Base-by-base conservation (phyloP, 768 basidiomycete species). In the Bullera alba region DNA sequence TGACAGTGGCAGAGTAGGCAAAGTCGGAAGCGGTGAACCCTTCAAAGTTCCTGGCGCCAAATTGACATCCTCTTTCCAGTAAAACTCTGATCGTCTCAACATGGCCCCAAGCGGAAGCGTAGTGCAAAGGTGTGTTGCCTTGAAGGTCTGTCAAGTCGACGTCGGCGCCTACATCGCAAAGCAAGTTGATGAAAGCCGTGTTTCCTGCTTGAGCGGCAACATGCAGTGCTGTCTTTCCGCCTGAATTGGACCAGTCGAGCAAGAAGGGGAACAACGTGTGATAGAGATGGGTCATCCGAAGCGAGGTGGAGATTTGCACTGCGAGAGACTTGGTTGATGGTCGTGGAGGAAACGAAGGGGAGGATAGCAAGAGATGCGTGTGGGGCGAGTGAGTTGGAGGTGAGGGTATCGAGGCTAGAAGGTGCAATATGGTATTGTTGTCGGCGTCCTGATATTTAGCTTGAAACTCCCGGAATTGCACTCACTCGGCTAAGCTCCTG, bases 11-110 rank as follows among this genome's bases (percentile, higher is more conserved):
- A 81, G 86, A 87, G 70, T 87, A 95, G 15, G 91, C 88, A 71
- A 92, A 95, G 74, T 96, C 92, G 0, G 84, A 83, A 8, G 92
- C 84, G 8, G 86, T 87, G 69, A 90, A 95, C 0, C 90, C 90
- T 54, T 87, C 82, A 53, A 90, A 89, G 69, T 96, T 96, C 56
- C 84, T 80, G 19, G 83, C 83, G 23, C 80, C 76, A 69, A 82
- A 87, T 63, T 84, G 84, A 63, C 88, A 92, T 0, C 92, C 90
- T 53, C 86, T 78, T 69, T 91, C 87, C 52, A 96, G 86, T 41
- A 96, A 77, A 15, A 90, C 73, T 72, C 86, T 86, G 5, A 93
- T 83, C 37, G 88, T 80, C 81, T 64, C 57, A 22, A 71, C 27
- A 47, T 74, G 67, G 22, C 69, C 69, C 67, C 69, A 74, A 1